Evolutionary conservation across 2,329 filamentous ascomycete species (phyloP), one percentile per base, ranked within the genome.

Genomic region (Nemania abortiva): DNA sequence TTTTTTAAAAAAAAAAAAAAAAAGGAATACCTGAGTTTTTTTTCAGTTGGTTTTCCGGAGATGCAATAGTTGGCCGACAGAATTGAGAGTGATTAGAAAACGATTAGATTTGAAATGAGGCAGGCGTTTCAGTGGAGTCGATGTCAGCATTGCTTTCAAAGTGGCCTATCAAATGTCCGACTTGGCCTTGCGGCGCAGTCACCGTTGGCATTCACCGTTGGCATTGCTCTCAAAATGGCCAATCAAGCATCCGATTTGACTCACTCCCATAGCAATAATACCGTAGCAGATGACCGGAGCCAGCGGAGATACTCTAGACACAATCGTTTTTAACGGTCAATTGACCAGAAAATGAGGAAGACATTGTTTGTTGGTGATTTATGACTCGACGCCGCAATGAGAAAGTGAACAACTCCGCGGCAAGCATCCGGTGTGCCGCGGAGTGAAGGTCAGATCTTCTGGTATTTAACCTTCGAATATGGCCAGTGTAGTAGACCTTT

Each of bases 181-280:
- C 22, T 24, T 29, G 11, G n/a, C 13, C 18, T 63, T 49, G n/a
- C 60, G n/a, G 39, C 13, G 29, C 7, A 37, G 39, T 63, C 52
- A 37, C 24, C 6, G 37, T 63, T 34, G 59, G 55, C 55, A 59
- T 47, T 65, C 52, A 37, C 24, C 6, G 37, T 63, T 34, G 59
- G 55, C 55, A 59, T 47, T 65, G 55, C 37, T 59, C 24, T 59
- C 5, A 52, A 65, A 65, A 10, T 54, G 2, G n/a, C 63, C 63
- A 65, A 65, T 59, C 55, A 59, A 13, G 34, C n/a, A 20, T n/a
- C 24, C 24, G 22, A 45, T 53, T 20, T 34, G 20, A n/a, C 13
- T 58, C 13, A 37, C 24, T 59, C 47, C 9, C 24, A 37, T 13
- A 65, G 53, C 42, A 55, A 55, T n/a, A 49, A 42, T 42, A 27